Base-by-base conservation (phyloP, 1,284 basidiomycete species). In the Xanthoconium separans region DNA sequence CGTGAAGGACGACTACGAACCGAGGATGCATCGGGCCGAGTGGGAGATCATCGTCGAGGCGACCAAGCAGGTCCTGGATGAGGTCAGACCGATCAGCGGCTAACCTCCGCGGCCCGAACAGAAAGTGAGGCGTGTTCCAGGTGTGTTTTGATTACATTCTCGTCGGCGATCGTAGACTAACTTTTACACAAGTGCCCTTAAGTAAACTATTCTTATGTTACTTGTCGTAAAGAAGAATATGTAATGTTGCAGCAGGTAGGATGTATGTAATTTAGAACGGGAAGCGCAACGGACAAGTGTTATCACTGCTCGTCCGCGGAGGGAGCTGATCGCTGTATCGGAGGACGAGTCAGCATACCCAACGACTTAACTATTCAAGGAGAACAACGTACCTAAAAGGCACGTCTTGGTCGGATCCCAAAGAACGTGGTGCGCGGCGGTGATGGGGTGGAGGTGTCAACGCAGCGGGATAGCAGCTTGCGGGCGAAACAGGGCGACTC, bases 41-140 rank as follows among this genome's bases (percentile, higher is more conserved):
- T 97, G 97, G 80, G 82, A 89, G 62, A 84, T 95, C 54, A 95
- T 99, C 56, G 96, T 99, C 11, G 80, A 95, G 63, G 95, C 82
- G 3, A 83, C 92, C 3, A 78, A 77, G 57, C 82, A 80, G 58
- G 81, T 91, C 6, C 72, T 96, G 52, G 80, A 87, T 54, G 77
- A 77, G 43, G 61, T 71, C 30, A 64, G 50, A n/a, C 61, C 66
- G 1, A n/a, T 54, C 8, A 41, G 29, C 11, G 10, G 16, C 20
- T 51, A 36, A 37, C 24, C 16, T 36, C 37, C 16, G 2, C 11
- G 37, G 37, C 24, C 15, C 22, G 7, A 12, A 40, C 31, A 13
- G 31, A 10, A 5, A 8, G 15, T 22, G 36, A 47, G 5, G 20
- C n/a, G 36, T 36, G 34, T 33, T 33, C n/a, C 37, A 54, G 45